Base-by-base conservation (phyloP, 1,284 basidiomycete species). In the Austroboletus novae-zelandiae region DNA sequence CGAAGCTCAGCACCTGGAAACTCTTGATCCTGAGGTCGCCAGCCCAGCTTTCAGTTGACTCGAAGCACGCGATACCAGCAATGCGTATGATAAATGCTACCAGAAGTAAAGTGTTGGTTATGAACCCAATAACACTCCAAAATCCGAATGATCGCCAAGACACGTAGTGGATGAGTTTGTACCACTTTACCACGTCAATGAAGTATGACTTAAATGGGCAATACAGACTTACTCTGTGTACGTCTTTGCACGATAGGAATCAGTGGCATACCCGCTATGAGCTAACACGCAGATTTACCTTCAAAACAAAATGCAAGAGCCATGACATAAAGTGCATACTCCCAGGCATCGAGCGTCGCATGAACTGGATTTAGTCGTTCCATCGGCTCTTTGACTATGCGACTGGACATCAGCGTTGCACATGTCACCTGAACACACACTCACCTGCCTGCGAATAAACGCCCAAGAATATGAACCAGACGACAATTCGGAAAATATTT, bases 1-100 rank as follows among this genome's bases (percentile, higher is more conserved):
- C 91, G 64, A 88, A 92, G 72, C 90, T 91, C 31, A 96, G 71
- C 18, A 91, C 78, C 64, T 94, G 92, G 72, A 95, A 96, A 66
- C 91, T 93, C 52, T 69, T 75, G n/a, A 90, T 66, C 45, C 84
- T 82, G 45, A 74, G 69, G 40, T 52, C 66, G 18, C 64, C 71
- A n/a, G 66, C 67, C 37, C 72, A 62, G n/a, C 75, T 73, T 3
- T 68, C 75, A 14, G 69, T 56, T 6, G 71, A 66, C 6, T 60
- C 64, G 14, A 91, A 64, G 25, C 93, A 86, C 5, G 76, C 69
- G 3, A 94, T 60, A 37, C 94, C 87, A 6, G 76, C 69, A 3
- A 94, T 59, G 36, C 94, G 89, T 44, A 95, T 66, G 9, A 73
- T 65, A 62, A 95, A 94, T 0, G 92, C 91, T 5, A 81, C 66